These are phyloP conservation scores for Fusarium agapanthi DNA, from an alignment of 2,329 filamentous ascomycete genomes.

Conservation along the genomic window DNA sequence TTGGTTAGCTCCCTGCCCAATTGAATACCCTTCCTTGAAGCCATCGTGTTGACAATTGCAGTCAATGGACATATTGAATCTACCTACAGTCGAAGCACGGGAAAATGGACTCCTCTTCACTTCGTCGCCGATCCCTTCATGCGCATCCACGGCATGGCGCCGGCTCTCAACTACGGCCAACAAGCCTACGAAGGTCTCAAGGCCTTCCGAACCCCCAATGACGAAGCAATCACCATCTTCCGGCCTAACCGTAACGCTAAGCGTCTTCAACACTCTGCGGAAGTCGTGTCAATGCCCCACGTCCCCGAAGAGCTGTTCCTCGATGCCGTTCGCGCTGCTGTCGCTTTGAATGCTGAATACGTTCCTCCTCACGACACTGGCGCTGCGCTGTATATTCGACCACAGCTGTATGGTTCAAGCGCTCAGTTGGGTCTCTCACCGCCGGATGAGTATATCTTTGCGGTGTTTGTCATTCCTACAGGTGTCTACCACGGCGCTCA, in stretches of 20 bases:
- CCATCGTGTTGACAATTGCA: slow-evolving; percentile 44
- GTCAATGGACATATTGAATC: slow-evolving; percentile 96
- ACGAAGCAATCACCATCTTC: slow-evolving; percentile 82
- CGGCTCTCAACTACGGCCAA: slow-evolving; percentile 94
- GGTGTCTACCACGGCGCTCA: slow-evolving; percentile 93
- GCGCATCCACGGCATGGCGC: slow-evolving; percentile 92
- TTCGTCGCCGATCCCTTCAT: slow-evolving; percentile 88
- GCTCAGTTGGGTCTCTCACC: slow-evolving; percentile 88
- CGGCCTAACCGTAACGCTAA: slow-evolving; percentile 84
- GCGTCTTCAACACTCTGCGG: slow-evolving; percentile 85
- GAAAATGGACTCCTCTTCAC: slow-evolving; percentile 78
- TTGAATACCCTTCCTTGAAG: background rate
- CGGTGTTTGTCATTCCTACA: slow-evolving; percentile 88
- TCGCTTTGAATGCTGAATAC: slow-evolving; percentile 87
- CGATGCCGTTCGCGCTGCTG: slow-evolving; percentile 79
- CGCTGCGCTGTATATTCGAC: slow-evolving; percentile 91
- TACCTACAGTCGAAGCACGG: slow-evolving; percentile 77
- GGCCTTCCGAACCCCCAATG: slow-evolving; percentile 82
- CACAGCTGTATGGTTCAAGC: slow-evolving; percentile 85
- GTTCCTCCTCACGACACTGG: slow-evolving; percentile 91
- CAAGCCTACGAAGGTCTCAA: slow-evolving; percentile 99
- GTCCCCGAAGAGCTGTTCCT: slow-evolving; percentile 82
- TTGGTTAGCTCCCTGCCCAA: slow-evolving; percentile 55
- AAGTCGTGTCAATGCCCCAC: slow-evolving; percentile 82
- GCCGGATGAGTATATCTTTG: slow-evolving; percentile 91